Conservation (phyloP, 495 filamentous ascomycete species). For the Ascobolus immersus region DNA sequence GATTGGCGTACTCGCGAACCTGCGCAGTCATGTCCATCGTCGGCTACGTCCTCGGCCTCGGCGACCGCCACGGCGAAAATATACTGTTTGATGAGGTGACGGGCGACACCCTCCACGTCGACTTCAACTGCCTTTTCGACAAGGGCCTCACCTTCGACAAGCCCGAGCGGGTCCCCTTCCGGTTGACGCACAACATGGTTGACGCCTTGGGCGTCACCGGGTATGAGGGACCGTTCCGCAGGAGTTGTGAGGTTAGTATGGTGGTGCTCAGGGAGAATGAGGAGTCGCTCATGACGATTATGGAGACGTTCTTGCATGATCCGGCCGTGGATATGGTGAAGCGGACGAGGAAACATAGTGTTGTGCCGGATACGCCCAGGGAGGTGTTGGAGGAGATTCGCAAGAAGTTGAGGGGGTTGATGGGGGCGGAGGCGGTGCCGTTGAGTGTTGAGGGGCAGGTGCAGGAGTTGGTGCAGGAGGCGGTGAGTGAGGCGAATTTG, state of each 20-base stretch:
- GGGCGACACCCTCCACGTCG: conserved; percentile 85
- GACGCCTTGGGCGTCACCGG: conserved; percentile 86
- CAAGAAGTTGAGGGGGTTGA: conserved; percentile 59
- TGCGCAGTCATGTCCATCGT: conserved; percentile 97
- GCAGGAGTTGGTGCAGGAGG: conserved; percentile 67
- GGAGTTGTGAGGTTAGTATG: conserved; percentile 69
- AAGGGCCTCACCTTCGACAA: conserved; percentile 90
- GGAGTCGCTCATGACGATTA: conserved; percentile 84
- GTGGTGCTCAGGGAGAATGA: conserved; percentile 66
- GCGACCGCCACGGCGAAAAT: conserved; percentile 96
- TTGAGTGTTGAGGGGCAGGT: conserved; percentile 89
- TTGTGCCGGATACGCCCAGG: conserved; percentile 60
- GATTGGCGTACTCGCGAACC: conserved; percentile 75
- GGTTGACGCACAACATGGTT: conserved; percentile 92
- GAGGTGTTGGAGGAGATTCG: conserved; percentile 74
- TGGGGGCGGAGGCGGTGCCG: conserved; percentile 67
- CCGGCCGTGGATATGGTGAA: conserved; percentile 77
- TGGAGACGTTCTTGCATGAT: conserved; percentile 91
- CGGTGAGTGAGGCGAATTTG: conserved; percentile 49
- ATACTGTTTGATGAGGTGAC: conserved; percentile 84
- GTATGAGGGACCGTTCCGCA: conserved; percentile 75
- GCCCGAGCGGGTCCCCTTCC: conserved; percentile 90
- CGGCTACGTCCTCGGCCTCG: conserved; percentile 72
- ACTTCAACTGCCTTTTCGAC: conserved; percentile 99
- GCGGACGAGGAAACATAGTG: conserved; percentile 34